These are phyloP conservation scores for Solanum phureja DNA, from an alignment of 257 asterid genomes.

Conservation along the genomic window DNA sequence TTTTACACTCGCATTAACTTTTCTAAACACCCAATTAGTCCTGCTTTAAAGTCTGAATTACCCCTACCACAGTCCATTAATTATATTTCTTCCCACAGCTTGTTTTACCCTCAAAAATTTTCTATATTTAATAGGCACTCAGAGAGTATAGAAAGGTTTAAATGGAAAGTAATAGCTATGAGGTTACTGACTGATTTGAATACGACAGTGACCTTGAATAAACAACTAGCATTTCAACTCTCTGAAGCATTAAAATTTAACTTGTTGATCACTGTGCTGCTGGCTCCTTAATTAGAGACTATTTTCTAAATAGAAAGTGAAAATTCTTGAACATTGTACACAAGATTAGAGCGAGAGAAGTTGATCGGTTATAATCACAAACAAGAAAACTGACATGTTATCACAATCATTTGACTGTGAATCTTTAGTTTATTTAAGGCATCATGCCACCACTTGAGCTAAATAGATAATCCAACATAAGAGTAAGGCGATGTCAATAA, in stretches of 20 bases:
- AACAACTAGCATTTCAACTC: neutral
- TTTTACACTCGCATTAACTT: neutral
- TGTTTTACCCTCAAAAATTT: neutral
- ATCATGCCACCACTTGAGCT: neutral
- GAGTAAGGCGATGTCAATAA: neutral
- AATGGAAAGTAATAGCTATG: neutral
- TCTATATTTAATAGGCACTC: neutral
- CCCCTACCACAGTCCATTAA: slow-evolving; percentile 16
- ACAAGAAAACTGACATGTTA: neutral
- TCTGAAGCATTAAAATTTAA: neutral
- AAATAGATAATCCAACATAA: neutral
- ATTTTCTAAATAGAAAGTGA: neutral
- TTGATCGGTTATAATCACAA: neutral
- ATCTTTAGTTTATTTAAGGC: neutral
- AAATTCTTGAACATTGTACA: neutral
- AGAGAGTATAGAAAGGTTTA: neutral
- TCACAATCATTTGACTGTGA: neutral
- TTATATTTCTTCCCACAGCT: neutral
- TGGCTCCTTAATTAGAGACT: neutral
- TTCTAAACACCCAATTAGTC: neutral
- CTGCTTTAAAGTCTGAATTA: neutral
- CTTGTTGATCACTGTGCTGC: neutral
- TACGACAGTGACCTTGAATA: neutral
- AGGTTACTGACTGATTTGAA: neutral
- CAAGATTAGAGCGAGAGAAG: neutral